Evolutionary conservation across 768 basidiomycete genomes (phyloP), one percentile per base, ranked within the genome.

Genomic region (Boletus edulis): DNA sequence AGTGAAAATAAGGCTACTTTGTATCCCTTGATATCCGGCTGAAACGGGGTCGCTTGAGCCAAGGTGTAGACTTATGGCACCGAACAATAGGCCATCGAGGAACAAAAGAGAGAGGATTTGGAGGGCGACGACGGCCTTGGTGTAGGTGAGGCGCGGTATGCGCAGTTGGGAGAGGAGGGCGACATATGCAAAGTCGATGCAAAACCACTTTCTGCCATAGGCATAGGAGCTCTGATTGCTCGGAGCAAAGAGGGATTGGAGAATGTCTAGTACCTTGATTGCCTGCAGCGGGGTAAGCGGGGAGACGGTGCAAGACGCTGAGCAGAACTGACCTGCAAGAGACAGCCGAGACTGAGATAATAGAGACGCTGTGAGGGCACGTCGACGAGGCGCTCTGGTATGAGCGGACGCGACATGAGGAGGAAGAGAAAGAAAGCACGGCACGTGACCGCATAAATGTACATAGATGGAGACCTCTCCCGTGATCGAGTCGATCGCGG

Each of bases 331-430:
- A 89, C 92, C 79, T 94, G 92, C 34, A 89, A 76, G 3, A 93
- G 76, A 39, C 85, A 79, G 9, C 86, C 89, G 24, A 93, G 72
- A 56, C 91, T 88, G 42, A 91, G 76, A 58, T 81, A 80, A 63
- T 94, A 91, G 7, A 90, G 79, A 47, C 94, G 79, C 67, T 93
- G 90, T 15, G 90, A 86, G 20, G 90, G 89, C 5, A 85, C 75
- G 64, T 90, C 88, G 31, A 94, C 60, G 65, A 84, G 84, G 52
- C 77, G 80, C 69, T 91, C 87, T 31, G 91, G 82, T 48, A 96
- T 84, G 37, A 89, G 75, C 40, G 91, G 78, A 46, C 61, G 66
- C 51, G 63, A 51, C 62, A 63, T 64, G 61, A 41, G 35, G 40
- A 27, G 22, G 32, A 32, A 32, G 58, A 48, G 34, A 50, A 41